phyloP scores from a whole-genome alignment of 73 alveolate genomes.

The Tetrahymena thermophila region DNA sequence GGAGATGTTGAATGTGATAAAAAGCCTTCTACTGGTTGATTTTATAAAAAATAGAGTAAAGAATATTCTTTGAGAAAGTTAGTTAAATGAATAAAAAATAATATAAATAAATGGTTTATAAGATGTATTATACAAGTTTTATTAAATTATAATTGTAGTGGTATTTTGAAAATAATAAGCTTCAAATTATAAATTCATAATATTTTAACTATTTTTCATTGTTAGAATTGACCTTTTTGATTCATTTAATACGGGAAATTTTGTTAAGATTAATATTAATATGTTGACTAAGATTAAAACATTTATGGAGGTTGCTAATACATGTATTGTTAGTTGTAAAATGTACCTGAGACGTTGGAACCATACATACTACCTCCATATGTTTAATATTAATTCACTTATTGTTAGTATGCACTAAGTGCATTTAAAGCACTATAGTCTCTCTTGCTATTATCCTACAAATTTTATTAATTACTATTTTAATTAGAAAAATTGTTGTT shows the following conservation, averaged over 20 bases:
- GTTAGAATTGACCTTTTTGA: not conserved
- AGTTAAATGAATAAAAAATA: not conserved
- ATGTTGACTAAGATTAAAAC: not conserved
- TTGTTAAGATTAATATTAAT: no score
- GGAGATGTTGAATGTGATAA: not conserved
- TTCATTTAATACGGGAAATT: not conserved
- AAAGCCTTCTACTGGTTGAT: not conserved
- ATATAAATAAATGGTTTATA: not conserved
- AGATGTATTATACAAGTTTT: not conserved
- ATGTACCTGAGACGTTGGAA: not conserved
- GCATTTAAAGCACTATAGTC: not conserved
- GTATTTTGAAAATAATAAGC: not conserved
- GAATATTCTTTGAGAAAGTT: not conserved
- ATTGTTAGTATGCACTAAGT: not conserved
- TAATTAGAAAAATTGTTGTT: not conserved
- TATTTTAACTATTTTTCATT: not conserved
- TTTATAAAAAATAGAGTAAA: not conserved
- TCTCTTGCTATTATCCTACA: not conserved
- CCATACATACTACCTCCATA: not conserved
- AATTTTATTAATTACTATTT: no score
- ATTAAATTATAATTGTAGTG: no score
- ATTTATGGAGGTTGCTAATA: not conserved
- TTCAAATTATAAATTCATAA: no score
- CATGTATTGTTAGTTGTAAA: not conserved
- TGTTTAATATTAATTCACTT: not conserved